These are phyloP conservation scores for Rosa rugosa DNA, from an alignment of 306 rosid genomes.

Conservation along the genomic window DNA sequence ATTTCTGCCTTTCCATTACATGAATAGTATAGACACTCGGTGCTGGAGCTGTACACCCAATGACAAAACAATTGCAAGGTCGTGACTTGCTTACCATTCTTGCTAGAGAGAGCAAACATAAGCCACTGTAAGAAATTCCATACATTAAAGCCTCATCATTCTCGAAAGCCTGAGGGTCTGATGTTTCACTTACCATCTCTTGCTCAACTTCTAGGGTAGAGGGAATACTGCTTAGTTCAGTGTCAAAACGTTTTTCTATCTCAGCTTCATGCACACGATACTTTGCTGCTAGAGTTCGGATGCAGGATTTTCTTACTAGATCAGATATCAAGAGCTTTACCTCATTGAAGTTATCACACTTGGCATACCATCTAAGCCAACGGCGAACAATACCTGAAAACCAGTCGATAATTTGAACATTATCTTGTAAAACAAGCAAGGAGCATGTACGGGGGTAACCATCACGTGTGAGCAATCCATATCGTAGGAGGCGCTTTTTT, in stretches of 20 bases:
- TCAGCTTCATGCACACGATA: conserved; percentile 63
- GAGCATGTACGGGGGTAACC: conserved; percentile 59
- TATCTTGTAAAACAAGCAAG: conserved; percentile 68
- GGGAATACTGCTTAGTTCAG: conserved; percentile 64
- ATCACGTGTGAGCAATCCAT: conserved; percentile 58
- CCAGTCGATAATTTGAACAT: conserved; percentile 73
- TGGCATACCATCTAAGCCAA: conserved; percentile 81
- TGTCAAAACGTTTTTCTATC: conserved; percentile 69
- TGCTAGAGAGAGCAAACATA: conserved; percentile 70
- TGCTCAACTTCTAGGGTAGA: conserved; percentile 51
- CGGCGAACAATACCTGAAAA: conserved; percentile 68
- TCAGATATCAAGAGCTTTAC: conserved; percentile 56
- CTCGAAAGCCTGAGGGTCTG: conserved; percentile 47
- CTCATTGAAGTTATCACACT: conserved; percentile 61
- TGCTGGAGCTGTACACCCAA: conserved; percentile 67
- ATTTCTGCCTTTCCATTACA: conserved; percentile 90
- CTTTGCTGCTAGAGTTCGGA: conserved; percentile 85
- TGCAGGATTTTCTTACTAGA: conserved; percentile 79
- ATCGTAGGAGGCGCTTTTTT: conserved; percentile 60
- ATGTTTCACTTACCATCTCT: conserved; percentile 42
- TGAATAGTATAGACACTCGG: conserved; percentile 79
- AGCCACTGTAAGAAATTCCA: conserved; percentile 74
- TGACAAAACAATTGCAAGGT: conserved; percentile 76
- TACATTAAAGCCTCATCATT: conserved; percentile 73
- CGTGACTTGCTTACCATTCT: conserved; percentile 75